These are phyloP conservation scores for Termitomyces bulborhizus DNA, from an alignment of 768 basidiomycete species.

Conservation along the genomic window DNA sequence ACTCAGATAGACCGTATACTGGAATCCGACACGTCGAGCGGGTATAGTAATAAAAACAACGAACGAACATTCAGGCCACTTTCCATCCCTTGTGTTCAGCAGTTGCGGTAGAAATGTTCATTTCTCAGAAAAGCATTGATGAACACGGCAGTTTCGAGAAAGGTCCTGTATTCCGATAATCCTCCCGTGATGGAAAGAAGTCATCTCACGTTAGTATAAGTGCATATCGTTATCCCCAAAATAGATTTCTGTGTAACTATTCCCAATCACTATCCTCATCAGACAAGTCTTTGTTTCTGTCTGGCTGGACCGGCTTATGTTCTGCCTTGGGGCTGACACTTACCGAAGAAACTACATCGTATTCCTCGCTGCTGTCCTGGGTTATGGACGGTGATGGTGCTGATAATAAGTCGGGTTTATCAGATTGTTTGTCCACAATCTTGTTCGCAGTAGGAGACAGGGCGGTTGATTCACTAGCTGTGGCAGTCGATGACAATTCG, in stretches of 20 bases:
- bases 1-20: too few relatives aligned
- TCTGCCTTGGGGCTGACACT: slow-evolving; percentile 40
- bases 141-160: background rate
- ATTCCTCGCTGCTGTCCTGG: slow-evolving; percentile 58
- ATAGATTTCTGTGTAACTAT: slow-evolving; percentile 21
- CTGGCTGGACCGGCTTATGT: slow-evolving; percentile 14
- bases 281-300: slow-evolving; percentile 25
- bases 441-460: slow-evolving; percentile 2
- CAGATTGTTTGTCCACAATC: slow-evolving; percentile 2
- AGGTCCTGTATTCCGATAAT: background rate
- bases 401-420: background rate
- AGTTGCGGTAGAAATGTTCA: background rate
- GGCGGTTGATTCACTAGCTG: slow-evolving; percentile 14
- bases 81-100: too few relatives aligned
- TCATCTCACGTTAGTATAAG: background rate
- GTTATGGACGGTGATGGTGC: slow-evolving; percentile 15
- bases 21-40: too few relatives aligned
- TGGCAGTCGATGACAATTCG: slow-evolving; percentile 2
- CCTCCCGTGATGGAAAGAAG: background rate
- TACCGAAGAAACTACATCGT: slow-evolving; percentile 58
- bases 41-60: too few relatives aligned
- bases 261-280: slow-evolving; percentile 66
- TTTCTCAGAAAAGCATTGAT: background rate
- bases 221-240: background rate
- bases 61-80: background rate